phyloP scores from a whole-genome alignment of 2,329 filamentous ascomycete species.

The Paracoccidioides brasiliensis region DNA sequence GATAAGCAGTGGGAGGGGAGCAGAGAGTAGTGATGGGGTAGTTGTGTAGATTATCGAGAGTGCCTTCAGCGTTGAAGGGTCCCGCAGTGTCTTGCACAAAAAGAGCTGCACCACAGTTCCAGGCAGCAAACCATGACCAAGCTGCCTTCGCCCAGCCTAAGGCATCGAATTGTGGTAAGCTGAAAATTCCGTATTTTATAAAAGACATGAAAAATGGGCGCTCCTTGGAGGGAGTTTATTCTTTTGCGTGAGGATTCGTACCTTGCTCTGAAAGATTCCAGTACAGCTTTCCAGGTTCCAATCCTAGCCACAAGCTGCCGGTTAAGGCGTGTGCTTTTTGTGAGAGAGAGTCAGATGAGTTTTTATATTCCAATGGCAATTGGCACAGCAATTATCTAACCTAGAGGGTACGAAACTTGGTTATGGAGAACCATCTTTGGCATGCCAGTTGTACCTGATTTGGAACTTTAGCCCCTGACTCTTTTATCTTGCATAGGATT shows the following conservation, averaged over 20 bases:
- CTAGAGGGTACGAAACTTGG: conserved; percentile 30
- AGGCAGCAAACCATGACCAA: conserved; percentile 29
- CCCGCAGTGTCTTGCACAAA: conserved; percentile 29
- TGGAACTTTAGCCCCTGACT: background rate
- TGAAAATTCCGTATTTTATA: background rate
- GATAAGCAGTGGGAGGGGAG: conserved; percentile 29
- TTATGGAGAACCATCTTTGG: conserved; percentile 33
- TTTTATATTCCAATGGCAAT: background rate
- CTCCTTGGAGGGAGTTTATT: background rate
- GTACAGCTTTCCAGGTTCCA: conserved; percentile 24
- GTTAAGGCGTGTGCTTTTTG: conserved; percentile 23
- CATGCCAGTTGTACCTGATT: conserved; percentile 25
- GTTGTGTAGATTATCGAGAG: conserved; percentile 22
- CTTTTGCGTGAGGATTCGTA: conserved; percentile 1
- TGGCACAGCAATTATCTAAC: conserved; percentile 3
- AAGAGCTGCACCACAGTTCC: conserved; percentile 30
- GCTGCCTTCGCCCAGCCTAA: conserved; percentile 30
- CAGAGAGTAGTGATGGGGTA: conserved; percentile 32
- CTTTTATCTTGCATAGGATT: background rate
- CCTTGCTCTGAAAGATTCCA: conserved; percentile 32
- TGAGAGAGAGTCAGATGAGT: background rate
- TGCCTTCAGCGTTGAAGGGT: conserved; percentile 20
- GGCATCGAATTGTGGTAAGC: conserved; percentile 2
- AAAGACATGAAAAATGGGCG: background rate
- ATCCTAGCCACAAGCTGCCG: conserved; percentile 26